These are phyloP conservation scores for Beauveria asiatica DNA, from an alignment of 2,329 filamentous ascomycete species.

Conservation along the genomic window DNA sequence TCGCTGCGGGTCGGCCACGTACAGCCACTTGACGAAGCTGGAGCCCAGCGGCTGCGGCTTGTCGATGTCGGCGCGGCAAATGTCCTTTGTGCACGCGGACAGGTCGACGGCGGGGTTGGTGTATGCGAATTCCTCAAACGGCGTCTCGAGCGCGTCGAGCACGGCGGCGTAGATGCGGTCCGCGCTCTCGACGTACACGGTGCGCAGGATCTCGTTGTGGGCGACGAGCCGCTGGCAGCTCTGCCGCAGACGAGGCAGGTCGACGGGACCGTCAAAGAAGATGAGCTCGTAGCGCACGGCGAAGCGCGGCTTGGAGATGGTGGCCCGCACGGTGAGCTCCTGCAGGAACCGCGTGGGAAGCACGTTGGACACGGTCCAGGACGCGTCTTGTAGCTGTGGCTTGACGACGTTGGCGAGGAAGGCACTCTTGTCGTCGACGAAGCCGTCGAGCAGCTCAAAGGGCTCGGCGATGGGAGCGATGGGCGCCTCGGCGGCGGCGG, in stretches of 20 bases:
- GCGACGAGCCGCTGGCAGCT: constrained; percentile 48
- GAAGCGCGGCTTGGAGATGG: constrained; percentile 48
- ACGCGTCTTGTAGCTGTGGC: constrained; percentile 40
- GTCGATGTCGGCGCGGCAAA: constrained; percentile 48
- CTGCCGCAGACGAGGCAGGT: constrained; percentile 38
- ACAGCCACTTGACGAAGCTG: constrained; percentile 52
- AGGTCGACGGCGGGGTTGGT: constrained; percentile 33
- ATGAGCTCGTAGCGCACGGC: constrained; percentile 58
- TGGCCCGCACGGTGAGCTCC: constrained; percentile 49
- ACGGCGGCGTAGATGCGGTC: constrained; percentile 46
- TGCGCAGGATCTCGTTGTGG: constrained; percentile 56
- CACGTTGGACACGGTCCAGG: constrained; percentile 45
- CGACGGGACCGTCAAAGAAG: constrained; percentile 45
- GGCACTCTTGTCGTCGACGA: constrained; percentile 26
- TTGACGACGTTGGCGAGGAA: constrained; percentile 41
- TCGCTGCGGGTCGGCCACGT: constrained; percentile 29
- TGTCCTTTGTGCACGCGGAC: constrained; percentile 36
- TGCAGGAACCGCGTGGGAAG: constrained; percentile 52
- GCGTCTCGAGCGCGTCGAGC: constrained; percentile 43
- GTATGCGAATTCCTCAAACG: constrained; percentile 45
- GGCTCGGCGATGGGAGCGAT: constrained; percentile 38
- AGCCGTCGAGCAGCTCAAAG: constrained; percentile 39
- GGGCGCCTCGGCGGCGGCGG: constrained; percentile 22
- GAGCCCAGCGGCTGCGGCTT: constrained; percentile 49
- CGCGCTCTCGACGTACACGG: constrained; percentile 50